Base-by-base conservation (phyloP, 805 yeast species). In the Candida xyloterini region DNA sequence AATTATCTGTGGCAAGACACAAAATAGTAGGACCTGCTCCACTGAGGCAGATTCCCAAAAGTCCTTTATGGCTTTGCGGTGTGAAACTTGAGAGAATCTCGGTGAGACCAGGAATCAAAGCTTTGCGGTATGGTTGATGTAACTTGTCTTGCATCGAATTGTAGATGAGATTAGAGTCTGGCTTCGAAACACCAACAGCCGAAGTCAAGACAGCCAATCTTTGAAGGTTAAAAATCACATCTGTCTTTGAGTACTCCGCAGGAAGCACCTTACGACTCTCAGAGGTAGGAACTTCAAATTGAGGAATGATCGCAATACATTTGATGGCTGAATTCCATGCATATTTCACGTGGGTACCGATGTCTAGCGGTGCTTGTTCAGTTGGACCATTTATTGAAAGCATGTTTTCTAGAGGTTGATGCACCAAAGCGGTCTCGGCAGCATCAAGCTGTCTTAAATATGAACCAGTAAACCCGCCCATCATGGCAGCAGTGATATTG, bases 1-100 rank as follows among this genome's bases (percentile, higher is more conserved):
- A 93, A 61, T 87, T 85, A 14, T 77, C 82, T 4, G 96, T 89
- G 4, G 99, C 98, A 47, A 93, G 73, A 29, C 96, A 95, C 48
- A 93, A 69, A 42, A 93, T 90, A 7, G 99, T 93, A 42, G 99
- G 99, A 7, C 99, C 99, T 6, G 99, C 99, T 38, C 99, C 99
- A 20, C 95, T 84, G 43, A 93, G 72, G 61, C 99, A 93, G 53
- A 93, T 87, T 37, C 99, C 99, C 43, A 93, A 72, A 33, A 90
- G 71, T 3, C 97, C 97, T 1, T 83, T 82, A 59, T 86, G 85
- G 5, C 85, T 70, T 31, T 76, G 72, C 30, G 98, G 96, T 0
- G 95, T 86, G 36, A 93, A 81, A 10, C 84, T 73, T 6, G 79
- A 70, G 51, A 93, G 72, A 34, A 93, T 87, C 46, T 86, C 88